Conservation (phyloP, 306 rosid genomes). For the Comarum palustre region DNA sequence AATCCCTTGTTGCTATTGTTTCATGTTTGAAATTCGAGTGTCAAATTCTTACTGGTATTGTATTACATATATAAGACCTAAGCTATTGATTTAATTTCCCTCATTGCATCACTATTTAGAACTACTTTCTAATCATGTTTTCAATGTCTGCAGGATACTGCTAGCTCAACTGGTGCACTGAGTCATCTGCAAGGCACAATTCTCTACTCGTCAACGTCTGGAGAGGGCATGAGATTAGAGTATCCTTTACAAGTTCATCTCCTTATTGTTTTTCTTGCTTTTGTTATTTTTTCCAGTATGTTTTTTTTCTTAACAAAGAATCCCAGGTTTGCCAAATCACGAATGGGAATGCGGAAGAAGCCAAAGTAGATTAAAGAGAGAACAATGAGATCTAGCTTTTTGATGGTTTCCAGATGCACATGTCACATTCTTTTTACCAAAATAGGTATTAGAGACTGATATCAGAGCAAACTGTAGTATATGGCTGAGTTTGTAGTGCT, state of each 20-base stretch:
- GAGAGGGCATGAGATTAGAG: constrained; percentile 92
- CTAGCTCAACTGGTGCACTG: constrained; percentile 63
- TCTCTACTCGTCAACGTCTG: constrained; percentile 67
- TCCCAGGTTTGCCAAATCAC: constrained; percentile 76
- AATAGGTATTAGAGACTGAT: background rate
- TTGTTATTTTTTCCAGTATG: background rate
- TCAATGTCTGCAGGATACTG: constrained; percentile 54
- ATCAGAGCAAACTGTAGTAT: background rate
- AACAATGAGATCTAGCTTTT: background rate
- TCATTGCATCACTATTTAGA: background rate
- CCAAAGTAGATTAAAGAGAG: constrained; percentile 35
- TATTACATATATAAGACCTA: background rate
- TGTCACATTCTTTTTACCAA: background rate
- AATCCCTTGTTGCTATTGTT: background rate
- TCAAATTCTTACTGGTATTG: background rate
- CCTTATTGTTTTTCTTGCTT: background rate
- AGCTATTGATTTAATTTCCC: background rate
- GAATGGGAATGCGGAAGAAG: constrained; percentile 95
- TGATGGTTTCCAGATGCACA: background rate
- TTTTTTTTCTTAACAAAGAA: constrained; percentile 53
- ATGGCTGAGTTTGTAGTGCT: background rate
- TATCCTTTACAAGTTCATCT: constrained; percentile 51
- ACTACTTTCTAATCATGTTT: background rate
- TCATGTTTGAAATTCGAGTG: background rate
- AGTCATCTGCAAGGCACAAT: constrained; percentile 76